A percentile compares a stretch with the other conserved stretches of the same genome.
These are phyloP conservation scores for Cucurbita moschata DNA, from an alignment of 306 rosid genomes.

Conservation along the genomic window DNA sequence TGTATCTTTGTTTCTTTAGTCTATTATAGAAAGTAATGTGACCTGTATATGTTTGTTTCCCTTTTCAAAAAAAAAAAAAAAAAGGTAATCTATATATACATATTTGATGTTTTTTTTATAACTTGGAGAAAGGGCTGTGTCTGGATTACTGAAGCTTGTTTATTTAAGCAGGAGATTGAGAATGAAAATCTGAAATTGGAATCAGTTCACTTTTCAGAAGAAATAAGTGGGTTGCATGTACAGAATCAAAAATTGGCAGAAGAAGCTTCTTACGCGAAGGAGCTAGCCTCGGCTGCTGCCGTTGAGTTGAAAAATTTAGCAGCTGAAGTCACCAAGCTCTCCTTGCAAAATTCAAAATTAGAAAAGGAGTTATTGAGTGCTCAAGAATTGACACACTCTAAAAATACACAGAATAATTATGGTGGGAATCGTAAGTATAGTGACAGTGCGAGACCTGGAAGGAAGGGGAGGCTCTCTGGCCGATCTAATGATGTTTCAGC, in stretches of 20 bases:
- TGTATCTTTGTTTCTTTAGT: background rate
- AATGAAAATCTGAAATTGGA: slow-evolving; percentile 81
- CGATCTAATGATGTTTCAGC: slow-evolving; percentile 50
- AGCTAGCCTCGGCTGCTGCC: slow-evolving; percentile 98
- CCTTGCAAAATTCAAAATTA: slow-evolving; percentile 67
- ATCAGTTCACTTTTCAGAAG: slow-evolving; percentile 77
- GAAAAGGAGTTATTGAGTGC: slow-evolving; percentile 76
- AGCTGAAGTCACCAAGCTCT: slow-evolving; percentile 89
- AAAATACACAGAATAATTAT: slow-evolving; percentile 40
- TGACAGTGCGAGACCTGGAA: slow-evolving; percentile 53
- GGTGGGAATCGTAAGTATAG: slow-evolving; percentile 55
- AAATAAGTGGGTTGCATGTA: slow-evolving; percentile 79
- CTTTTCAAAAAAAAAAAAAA: too few relatives aligned
- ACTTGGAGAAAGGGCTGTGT: background rate
- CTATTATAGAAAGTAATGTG: background rate
- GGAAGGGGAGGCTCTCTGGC: slow-evolving; percentile 65
- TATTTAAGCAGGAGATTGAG: slow-evolving; percentile 57
- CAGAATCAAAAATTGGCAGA: slow-evolving; percentile 95
- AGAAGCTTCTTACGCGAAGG: slow-evolving; percentile 97
- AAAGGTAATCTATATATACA: background rate
- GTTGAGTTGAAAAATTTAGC: slow-evolving; percentile 95
- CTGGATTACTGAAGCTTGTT: slow-evolving; percentile 7
- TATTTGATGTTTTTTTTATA: background rate
- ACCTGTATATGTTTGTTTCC: too few relatives aligned
- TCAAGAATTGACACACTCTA: slow-evolving; percentile 57